Evolutionary conservation across 139 green algal species (phyloP).

Genomic region (Tetraselmis chui): DNA sequence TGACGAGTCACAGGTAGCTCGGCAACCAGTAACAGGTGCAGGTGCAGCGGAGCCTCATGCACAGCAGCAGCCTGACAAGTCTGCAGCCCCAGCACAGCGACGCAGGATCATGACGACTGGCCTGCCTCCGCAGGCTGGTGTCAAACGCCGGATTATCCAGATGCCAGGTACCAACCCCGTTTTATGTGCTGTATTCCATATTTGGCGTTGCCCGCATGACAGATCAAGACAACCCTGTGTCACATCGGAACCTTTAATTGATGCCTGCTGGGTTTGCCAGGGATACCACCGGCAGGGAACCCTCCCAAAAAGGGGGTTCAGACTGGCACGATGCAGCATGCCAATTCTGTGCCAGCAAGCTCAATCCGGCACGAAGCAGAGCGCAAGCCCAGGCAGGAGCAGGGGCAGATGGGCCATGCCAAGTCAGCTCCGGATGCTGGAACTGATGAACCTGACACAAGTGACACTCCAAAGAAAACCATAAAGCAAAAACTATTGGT

Average conservation of each 20-base stretch:
- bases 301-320: neutral
- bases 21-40: no score
- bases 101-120: neutral
- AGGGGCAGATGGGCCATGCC: neutral
- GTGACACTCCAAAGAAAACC: neutral
- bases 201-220: no score
- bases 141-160: neutral
- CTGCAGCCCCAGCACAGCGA: no score
- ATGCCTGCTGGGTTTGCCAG: no score
- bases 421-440: neutral
- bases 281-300: neutral
- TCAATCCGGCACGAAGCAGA: neutral
- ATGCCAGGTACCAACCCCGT: no score
- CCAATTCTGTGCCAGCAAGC: neutral
- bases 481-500: neutral
- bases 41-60: no score
- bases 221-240: no score
- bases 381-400: neutral
- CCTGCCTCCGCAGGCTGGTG: neutral
- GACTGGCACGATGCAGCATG: neutral
- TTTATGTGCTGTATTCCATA: no score
- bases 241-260: no score
- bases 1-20: no score
- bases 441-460: no score
- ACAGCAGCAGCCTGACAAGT: neutral